Conservation (phyloP, 371 early-diverging fungal genomes). For the Apophysomyces ossiformis region DNA sequence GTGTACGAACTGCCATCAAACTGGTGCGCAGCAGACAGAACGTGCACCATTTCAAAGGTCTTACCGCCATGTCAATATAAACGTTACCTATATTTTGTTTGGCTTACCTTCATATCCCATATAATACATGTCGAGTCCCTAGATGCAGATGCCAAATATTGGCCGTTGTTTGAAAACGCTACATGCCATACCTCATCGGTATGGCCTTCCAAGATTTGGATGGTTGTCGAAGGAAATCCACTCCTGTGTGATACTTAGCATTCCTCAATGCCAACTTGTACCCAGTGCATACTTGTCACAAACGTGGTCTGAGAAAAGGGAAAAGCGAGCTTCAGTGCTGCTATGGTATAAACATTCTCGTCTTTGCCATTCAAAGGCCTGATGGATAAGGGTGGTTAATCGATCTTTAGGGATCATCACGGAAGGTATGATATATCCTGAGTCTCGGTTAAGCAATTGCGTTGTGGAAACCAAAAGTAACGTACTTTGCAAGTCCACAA, state of each 20-base stretch:
- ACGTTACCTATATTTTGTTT: conserved; percentile 14
- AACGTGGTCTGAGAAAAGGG: conserved; percentile 75
- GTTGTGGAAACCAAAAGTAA: not conserved
- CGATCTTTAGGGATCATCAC: conserved; percentile 89
- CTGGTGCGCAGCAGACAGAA: conserved; percentile 44
- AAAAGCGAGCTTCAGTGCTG: conserved; percentile 55
- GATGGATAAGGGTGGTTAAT: conserved; percentile 78
- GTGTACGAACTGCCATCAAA: conserved; percentile 65
- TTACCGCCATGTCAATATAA: conserved; percentile 15
- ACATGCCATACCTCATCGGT: conserved; percentile 91
- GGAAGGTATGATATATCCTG: conserved; percentile 74
- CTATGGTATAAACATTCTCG: conserved; percentile 87
- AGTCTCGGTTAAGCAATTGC: not conserved
- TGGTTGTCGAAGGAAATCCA: conserved; percentile 34
- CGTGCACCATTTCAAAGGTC: conserved; percentile 31
- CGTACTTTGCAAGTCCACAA: conserved; percentile 72
- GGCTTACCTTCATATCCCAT: conserved; percentile 71
- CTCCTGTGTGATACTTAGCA: not conserved
- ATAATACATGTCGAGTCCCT: conserved; percentile 79
- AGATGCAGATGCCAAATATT: conserved; percentile 82
- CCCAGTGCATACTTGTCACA: conserved; percentile 67
- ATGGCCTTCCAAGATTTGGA: conserved; percentile 70
- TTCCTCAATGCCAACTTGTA: not conserved
- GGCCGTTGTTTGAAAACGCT: conserved; percentile 80
- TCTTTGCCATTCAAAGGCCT: conserved; percentile 80